Evolutionary conservation across 2,329 filamentous ascomycete species (phyloP).

Genomic region (Verticillium dahliae): DNA sequence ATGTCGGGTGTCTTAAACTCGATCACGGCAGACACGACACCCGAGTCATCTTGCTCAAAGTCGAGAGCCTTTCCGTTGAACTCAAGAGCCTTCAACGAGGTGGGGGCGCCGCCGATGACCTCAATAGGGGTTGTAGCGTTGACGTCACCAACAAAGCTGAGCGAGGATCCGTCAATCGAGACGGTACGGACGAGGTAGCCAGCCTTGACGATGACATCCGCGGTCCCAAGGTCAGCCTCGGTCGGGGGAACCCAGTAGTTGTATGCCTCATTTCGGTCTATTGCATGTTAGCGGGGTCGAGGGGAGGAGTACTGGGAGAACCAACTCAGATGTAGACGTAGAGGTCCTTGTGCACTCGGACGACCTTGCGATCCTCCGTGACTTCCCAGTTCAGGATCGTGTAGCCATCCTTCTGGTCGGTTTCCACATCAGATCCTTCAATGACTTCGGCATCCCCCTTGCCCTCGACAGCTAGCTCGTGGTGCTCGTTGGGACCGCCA

Average conservation of each 20-base stretch:
- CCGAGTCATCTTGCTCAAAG: conserved; percentile 10
- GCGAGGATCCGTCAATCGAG: conserved; percentile 7
- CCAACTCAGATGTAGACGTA: conserved; percentile 22
- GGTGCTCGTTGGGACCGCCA: conserved; percentile 49
- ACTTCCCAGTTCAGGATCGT: conserved; percentile 10
- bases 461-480: conserved; percentile 45
- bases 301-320: background rate
- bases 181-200: conserved; percentile 16
- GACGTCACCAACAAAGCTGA: conserved; percentile 16
- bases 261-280: conserved; percentile 17
- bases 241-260: conserved; percentile 16
- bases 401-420: conserved; percentile 7
- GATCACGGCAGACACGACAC: conserved; percentile 13
- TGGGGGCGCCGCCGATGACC: conserved; percentile 14
- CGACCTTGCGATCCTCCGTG: conserved; percentile 9
- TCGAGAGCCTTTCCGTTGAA: conserved; percentile 12
- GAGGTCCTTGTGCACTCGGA: conserved; percentile 6
- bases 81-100: conserved; percentile 7
- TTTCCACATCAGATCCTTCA: conserved; percentile 5
- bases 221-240: conserved; percentile 10
- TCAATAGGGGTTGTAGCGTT: conserved; percentile 15
- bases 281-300: background rate
- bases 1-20: conserved; percentile 11
- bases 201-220: conserved; percentile 15
- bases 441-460: conserved; percentile 5